Evolutionary conservation across 2,329 filamentous ascomycete species (phyloP).

Genomic region (Incumbomyces delicatus): DNA sequence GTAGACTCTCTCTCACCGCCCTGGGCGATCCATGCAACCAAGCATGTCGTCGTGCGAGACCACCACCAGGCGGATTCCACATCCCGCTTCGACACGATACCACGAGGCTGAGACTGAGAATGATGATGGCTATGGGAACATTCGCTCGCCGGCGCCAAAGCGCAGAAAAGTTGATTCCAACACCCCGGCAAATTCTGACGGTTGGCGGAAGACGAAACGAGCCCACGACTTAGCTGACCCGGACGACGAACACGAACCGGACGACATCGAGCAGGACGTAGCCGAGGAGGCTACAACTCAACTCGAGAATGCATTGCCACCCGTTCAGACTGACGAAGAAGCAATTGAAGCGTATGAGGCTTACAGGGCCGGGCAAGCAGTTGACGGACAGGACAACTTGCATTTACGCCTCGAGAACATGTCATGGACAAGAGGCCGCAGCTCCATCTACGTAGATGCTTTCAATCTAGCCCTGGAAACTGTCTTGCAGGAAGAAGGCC

Average conservation of each 20-base stretch:
- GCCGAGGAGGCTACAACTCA: slow-evolving; percentile 46
- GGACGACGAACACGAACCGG: slow-evolving; percentile 24
- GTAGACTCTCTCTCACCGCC: too few relatives aligned
- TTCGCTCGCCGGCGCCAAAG: slow-evolving; percentile 22
- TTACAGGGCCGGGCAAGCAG: slow-evolving; percentile 48
- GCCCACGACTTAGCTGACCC: slow-evolving; percentile 9
- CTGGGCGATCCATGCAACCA: too few relatives aligned
- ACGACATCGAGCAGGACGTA: slow-evolving; percentile 30
- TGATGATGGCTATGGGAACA: slow-evolving; percentile 12
- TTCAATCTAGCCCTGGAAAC: slow-evolving; percentile 89
- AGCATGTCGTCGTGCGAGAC: slow-evolving; percentile 13
- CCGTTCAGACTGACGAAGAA: slow-evolving; percentile 55
- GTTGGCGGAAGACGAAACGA: slow-evolving; percentile 10
- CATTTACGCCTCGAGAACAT: slow-evolving; percentile 46
- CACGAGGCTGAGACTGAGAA: slow-evolving; percentile 17
- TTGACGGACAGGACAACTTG: slow-evolving; percentile 28
- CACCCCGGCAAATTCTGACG: background rate
- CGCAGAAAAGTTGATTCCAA: slow-evolving; percentile 15
- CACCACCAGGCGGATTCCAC: slow-evolving; percentile 16
- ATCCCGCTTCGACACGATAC: slow-evolving; percentile 23
- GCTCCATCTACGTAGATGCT: slow-evolving; percentile 92
- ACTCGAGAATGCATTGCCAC: slow-evolving; percentile 61
- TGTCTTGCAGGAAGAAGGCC: slow-evolving; percentile 77
- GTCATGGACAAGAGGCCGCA: slow-evolving; percentile 65
- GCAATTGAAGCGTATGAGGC: slow-evolving; percentile 73